Conservation (phyloP, 805 yeast genomes). For the Metschnikowia anglica region DNA sequence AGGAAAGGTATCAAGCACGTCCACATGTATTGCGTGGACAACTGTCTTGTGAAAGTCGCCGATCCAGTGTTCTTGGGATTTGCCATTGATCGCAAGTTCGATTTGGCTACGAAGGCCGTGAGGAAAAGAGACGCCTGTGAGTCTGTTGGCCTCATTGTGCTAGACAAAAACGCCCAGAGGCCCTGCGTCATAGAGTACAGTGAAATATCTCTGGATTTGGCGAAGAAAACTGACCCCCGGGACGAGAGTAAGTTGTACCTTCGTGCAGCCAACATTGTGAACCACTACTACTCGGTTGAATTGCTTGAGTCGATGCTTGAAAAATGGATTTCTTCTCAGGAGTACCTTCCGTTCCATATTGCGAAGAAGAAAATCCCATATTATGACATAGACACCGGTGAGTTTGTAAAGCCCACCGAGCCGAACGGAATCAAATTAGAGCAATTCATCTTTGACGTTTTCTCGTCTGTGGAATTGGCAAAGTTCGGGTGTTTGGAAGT, state of each 20-base stretch:
- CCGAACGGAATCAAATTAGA: conserved; percentile 94
- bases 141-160: conserved; percentile 87
- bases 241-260: conserved; percentile 57
- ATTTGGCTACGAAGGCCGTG: conserved; percentile 90
- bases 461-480: conserved; percentile 67
- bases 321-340: conserved; percentile 65
- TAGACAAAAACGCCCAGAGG: conserved; percentile 49
- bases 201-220: conserved; percentile 76
- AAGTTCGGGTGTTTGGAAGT: conserved; percentile 93
- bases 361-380: conserved; percentile 85
- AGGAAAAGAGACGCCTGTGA: conserved; percentile 87
- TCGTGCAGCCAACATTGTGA: conserved; percentile 96
- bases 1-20: conserved; percentile 76
- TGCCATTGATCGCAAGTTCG: conserved; percentile 62
- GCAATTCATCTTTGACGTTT: conserved; percentile 95
- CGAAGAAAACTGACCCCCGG: conserved; percentile 59
- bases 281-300: conserved; percentile 89
- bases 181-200: conserved; percentile 96
- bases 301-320: conserved; percentile 60
- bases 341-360: conserved; percentile 84
- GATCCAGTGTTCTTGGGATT: conserved; percentile 91
- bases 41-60: conserved; percentile 85
- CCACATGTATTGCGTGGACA: conserved; percentile 97
- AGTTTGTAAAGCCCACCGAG: conserved; percentile 56
- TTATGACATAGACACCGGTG: conserved; percentile 48